Evolutionary conservation across 1,139 yeast species (phyloP), one percentile per base, ranked within the genome.

Genomic region (Kazachstania sp.): DNA sequence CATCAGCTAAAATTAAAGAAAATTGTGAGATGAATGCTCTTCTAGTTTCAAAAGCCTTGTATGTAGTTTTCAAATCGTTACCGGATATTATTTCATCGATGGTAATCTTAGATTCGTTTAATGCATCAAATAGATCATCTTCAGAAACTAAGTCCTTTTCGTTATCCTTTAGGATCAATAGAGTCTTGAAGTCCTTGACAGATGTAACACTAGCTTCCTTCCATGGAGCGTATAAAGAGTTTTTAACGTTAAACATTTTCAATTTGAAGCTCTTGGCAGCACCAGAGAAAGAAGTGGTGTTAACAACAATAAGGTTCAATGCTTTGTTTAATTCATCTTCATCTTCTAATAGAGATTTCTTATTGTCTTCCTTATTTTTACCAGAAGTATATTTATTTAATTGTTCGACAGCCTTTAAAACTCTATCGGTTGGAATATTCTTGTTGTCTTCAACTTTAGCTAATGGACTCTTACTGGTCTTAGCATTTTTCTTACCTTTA

Each of bases 1-100:
- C 95, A 67, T 92, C 97, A 44, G 86, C 81, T 45, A 92, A 65
- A 64, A 92, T 86, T 51, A 88, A 58, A 59, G 90, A 95, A 60
- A 73, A 82, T 45, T 75, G 77, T 11, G 70, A 61, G 46, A 72
- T 66, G 51, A 84, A 73, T 53, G 79, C 79, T 69, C 90, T 80
- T 65, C 83, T 79, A 56, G 82, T 77, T 64, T 84, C 92, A 55
- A 68, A 83, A 37, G 81, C 74, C 64, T 82, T 81, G 68, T 76
- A 83, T 48, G 78, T 81, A 18, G 81, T 79, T 62, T 83, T 83
- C 50, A 84, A 67, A 45, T 81, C 78, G 41, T 72, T 69, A 49
- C 78, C 77, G 18, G 84, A 70, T 41, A 82, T 63, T 39, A 70
- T 59, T 52, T 67, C 63, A 44, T 62, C 61, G 13, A 68, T 48